Conservation (phyloP, 1,284 basidiomycete species). For the Puccinia novopanici region DNA sequence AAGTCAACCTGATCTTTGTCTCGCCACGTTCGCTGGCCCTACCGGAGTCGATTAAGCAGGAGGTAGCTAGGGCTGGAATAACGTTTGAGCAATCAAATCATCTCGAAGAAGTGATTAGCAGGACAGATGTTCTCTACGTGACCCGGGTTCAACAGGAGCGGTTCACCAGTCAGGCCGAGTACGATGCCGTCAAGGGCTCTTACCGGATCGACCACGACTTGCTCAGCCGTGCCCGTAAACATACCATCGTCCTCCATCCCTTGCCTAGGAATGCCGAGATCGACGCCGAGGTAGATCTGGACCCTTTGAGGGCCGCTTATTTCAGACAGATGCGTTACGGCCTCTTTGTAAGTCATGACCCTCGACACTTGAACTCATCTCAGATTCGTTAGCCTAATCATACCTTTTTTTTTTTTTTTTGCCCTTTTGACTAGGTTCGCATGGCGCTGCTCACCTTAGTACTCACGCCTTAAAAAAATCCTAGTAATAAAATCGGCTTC, state of each 20-base stretch:
- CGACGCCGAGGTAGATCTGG: no score
- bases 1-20: conserved; percentile 92
- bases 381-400: no score
- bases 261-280: conserved; percentile 95
- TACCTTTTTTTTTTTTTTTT: neutral
- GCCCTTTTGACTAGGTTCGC: conserved; percentile 28
- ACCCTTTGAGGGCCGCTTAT: no score
- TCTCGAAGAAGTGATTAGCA: no score
- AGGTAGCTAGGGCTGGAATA: no score
- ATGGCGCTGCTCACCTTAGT: conserved; percentile 49
- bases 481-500: neutral
- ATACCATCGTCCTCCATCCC: conserved; percentile 98
- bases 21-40: conserved; percentile 86
- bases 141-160: conserved; percentile 94
- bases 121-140: no score
- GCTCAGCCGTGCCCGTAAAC: conserved; percentile 84
- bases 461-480: conserved; percentile 20
- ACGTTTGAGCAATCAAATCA: no score
- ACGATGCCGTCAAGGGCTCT: conserved; percentile 85
- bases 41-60: conserved; percentile 81
- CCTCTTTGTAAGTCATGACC: no score
- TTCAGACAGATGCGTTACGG: no score
- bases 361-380: no score
- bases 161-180: conserved; percentile 78
- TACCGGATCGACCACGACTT: conserved; percentile 94